These are phyloP conservation scores for Hericium rajendrae DNA, from an alignment of 768 basidiomycete species.

Conservation along the genomic window DNA sequence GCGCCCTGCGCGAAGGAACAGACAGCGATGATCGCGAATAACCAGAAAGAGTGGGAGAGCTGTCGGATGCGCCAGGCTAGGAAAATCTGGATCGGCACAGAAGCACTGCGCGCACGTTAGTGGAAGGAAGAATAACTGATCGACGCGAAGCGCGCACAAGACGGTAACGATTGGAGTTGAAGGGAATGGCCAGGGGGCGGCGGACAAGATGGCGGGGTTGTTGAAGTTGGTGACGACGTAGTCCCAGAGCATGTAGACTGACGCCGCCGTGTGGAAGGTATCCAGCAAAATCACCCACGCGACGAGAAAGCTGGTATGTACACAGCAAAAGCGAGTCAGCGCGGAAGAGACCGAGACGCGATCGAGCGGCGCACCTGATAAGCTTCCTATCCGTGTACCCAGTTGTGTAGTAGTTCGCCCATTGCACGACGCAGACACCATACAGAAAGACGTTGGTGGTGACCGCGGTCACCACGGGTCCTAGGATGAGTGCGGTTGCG, in stretches of 20 bases:
- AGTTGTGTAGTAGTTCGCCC: not conserved
- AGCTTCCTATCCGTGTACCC: not conserved
- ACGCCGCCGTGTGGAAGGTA: constrained; percentile 9
- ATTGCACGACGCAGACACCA: not conserved
- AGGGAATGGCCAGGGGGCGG: constrained; percentile 12
- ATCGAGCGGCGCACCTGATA: not conserved
- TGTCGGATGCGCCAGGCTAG: constrained; percentile 23
- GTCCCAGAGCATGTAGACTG: constrained; percentile 13
- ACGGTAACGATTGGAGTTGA: constrained; percentile 18
- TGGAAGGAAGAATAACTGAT: not conserved
- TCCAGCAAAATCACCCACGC: constrained; percentile 12
- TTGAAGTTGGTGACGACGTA: constrained; percentile 12
- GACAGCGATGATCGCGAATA: constrained; percentile 14
- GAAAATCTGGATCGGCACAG: constrained; percentile 24
- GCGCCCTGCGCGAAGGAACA: constrained; percentile 18
- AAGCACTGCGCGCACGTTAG: constrained; percentile 16
- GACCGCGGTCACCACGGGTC: not conserved
- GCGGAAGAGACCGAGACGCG: not conserved
- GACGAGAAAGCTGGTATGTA: constrained; percentile 6
- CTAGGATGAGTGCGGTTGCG: not conserved
- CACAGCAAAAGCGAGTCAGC: not conserved
- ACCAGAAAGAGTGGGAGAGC: constrained; percentile 16
- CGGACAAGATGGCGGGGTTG: constrained; percentile 8
- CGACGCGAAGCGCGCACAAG: constrained; percentile 13
- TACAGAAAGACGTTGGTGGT: not conserved